phyloP scores from a whole-genome alignment of 805 yeast genomes.

The Yarrowia sp. region DNA sequence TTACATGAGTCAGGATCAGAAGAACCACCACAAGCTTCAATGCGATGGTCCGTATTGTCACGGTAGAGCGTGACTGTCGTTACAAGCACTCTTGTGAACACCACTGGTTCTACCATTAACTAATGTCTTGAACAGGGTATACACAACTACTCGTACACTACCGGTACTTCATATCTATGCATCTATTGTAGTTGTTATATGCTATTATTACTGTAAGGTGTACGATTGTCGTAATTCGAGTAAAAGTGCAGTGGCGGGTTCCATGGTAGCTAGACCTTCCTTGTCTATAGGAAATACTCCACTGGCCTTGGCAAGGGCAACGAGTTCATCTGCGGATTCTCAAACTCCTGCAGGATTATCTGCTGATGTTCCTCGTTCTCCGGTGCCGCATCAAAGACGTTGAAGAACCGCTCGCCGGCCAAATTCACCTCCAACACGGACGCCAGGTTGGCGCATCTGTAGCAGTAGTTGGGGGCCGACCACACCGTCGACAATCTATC shows the following conservation, averaged over 20 bases:
- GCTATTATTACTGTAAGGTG: conserved; percentile 1
- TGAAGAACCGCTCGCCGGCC: conserved; percentile 73
- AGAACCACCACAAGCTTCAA: not conserved
- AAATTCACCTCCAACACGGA: conserved; percentile 89
- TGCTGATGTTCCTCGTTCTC: conserved; percentile 72
- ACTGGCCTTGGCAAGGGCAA: conserved; percentile 33
- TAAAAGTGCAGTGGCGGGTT: no score
- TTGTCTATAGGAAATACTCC: conserved; percentile 29
- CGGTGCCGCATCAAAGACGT: conserved; percentile 97
- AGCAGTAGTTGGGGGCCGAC: conserved; percentile 98
- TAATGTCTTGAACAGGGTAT: no score
- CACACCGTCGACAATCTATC: conserved; percentile 95
- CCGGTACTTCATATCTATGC: not conserved
- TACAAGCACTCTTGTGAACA: no score
- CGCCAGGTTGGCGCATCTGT: conserved; percentile 95
- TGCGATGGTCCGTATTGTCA: not conserved
- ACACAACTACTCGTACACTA: no score
- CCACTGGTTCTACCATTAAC: no score
- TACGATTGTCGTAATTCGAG: no score
- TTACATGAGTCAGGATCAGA: not conserved
- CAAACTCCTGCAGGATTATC: conserved; percentile 45
- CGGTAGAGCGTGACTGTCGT: not conserved
- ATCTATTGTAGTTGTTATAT: conserved; percentile 7
- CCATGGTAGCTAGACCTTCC: no score
- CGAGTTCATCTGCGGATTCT: conserved; percentile 40